These are phyloP conservation scores for Oropetium thomaeum DNA, from an alignment of 176 grass and related monocot species.

Conservation along the genomic window DNA sequence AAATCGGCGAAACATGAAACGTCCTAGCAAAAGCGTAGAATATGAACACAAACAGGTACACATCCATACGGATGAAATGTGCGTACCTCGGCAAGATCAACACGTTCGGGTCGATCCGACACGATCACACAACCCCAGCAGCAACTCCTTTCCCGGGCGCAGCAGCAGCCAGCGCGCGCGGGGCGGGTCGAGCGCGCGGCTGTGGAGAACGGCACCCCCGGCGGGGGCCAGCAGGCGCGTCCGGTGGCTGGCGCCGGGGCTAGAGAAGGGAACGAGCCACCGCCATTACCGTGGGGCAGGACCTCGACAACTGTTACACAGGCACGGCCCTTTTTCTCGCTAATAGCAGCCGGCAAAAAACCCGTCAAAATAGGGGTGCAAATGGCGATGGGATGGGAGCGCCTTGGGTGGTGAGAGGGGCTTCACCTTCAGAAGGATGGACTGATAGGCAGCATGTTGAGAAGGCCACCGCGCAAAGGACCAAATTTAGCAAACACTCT, in stretches of 20 bases:
- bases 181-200: no score
- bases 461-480: not conserved
- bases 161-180: not conserved
- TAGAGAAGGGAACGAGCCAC: conserved; percentile 10
- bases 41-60: not conserved
- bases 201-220: conserved; percentile 24
- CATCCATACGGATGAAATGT: no score
- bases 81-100: conserved; percentile 5
- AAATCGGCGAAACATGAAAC: not conserved
- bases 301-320: conserved; percentile 7
- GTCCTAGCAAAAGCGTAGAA: not conserved
- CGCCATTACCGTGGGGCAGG: conserved; percentile 14
- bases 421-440: not conserved
- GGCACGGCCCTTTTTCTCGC: conserved; percentile 20
- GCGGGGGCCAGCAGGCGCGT: conserved; percentile 8
- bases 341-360: conserved; percentile 19
- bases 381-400: not conserved
- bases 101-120: no score
- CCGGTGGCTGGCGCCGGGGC: conserved; percentile 18
- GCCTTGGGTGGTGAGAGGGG: not conserved
- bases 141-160: not conserved
- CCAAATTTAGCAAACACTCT: not conserved
- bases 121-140: not conserved
- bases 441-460: not conserved
- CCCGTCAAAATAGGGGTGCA: conserved; percentile 27